Conservation (phyloP, 2,329 filamentous ascomycete genomes). For the Calonectria henricotiae region DNA sequence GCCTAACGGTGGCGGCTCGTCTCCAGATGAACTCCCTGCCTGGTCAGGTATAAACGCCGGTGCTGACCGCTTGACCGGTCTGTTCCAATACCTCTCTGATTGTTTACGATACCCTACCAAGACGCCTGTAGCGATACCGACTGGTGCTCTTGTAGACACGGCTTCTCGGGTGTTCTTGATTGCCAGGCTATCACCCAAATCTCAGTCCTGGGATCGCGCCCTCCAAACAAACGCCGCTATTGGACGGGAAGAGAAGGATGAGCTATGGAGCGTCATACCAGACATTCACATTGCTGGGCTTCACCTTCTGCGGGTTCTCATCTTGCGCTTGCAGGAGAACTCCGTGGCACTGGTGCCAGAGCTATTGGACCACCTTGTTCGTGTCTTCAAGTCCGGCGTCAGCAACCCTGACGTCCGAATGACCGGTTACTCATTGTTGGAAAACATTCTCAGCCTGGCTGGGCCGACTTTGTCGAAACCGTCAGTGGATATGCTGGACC, state of each 20-base stretch:
- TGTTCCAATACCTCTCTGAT: slow-evolving; percentile 77
- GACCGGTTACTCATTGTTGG: slow-evolving; percentile 74
- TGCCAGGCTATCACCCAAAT: slow-evolving; percentile 66
- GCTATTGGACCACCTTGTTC: slow-evolving; percentile 80
- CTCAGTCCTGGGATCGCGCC: slow-evolving; percentile 65
- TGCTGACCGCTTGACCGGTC: slow-evolving; percentile 76
- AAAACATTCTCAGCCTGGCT: slow-evolving; percentile 72
- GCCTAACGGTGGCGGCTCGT: slow-evolving; percentile 65
- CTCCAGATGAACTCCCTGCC: slow-evolving; percentile 69
- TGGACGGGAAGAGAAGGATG: slow-evolving; percentile 85
- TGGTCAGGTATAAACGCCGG: slow-evolving; percentile 87
- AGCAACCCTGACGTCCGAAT: slow-evolving; percentile 71
- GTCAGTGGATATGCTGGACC: slow-evolving; percentile 74
- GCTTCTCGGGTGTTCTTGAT: slow-evolving; percentile 80
- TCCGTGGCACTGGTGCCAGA: slow-evolving; percentile 75
- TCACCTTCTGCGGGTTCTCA: slow-evolving; percentile 72
- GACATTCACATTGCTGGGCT: slow-evolving; percentile 82
- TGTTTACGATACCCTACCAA: slow-evolving; percentile 78
- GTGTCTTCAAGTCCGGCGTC: slow-evolving; percentile 77
- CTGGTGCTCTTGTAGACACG: slow-evolving; percentile 80
- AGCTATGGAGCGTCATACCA: slow-evolving; percentile 82
- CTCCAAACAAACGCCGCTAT: slow-evolving; percentile 82
- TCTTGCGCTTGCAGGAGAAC: slow-evolving; percentile 72
- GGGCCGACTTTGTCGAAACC: slow-evolving; percentile 79
- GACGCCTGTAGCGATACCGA: slow-evolving; percentile 75